Conservation (phyloP, 495 filamentous ascomycete species). For the Penicillium dipodomyicola region DNA sequence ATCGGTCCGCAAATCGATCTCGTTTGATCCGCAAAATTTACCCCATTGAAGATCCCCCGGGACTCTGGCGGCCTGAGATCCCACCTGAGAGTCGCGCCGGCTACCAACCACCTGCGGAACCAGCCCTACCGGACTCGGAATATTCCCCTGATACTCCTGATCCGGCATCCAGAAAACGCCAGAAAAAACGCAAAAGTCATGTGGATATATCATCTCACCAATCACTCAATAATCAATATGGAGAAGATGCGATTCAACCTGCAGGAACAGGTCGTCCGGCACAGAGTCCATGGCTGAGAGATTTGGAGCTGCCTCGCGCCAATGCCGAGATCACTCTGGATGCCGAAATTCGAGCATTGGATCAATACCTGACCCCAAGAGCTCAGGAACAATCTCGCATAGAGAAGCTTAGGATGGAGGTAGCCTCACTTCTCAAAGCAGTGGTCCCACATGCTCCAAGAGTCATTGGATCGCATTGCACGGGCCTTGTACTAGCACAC, state of each 20-base stretch:
- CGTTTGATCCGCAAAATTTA: constrained; percentile 41
- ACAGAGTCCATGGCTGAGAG: constrained; percentile 36
- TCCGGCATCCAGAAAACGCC: constrained; percentile 7
- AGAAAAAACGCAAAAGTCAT: constrained; percentile 6
- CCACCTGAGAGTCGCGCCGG: constrained; percentile 23
- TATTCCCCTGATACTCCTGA: constrained; percentile 4
- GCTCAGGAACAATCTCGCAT: constrained; percentile 31
- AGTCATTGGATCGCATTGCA: constrained; percentile 52
- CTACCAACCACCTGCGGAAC: constrained; percentile 16
- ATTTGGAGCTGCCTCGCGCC: constrained; percentile 9
- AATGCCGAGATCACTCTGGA: constrained; percentile 31
- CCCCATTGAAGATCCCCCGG: constrained; percentile 11
- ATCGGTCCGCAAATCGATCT: constrained; percentile 48
- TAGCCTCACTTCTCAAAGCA: constrained; percentile 23
- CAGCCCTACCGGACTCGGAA: constrained; percentile 2
- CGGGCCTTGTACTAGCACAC: constrained; percentile 49
- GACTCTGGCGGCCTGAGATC: constrained; percentile 26
- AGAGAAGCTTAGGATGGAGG: constrained; percentile 26
- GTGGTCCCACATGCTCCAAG: constrained; percentile 31
- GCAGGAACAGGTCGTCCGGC: constrained; percentile 9
- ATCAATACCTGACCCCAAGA: constrained; percentile 41
- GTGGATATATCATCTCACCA: background rate
- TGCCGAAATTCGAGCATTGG: constrained; percentile 48
- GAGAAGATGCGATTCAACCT: constrained; percentile 19
- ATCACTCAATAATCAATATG: background rate